Evolutionary conservation across 352 stramenopile species (phyloP).

Genomic region (Globisporangium yorkense): DNA sequence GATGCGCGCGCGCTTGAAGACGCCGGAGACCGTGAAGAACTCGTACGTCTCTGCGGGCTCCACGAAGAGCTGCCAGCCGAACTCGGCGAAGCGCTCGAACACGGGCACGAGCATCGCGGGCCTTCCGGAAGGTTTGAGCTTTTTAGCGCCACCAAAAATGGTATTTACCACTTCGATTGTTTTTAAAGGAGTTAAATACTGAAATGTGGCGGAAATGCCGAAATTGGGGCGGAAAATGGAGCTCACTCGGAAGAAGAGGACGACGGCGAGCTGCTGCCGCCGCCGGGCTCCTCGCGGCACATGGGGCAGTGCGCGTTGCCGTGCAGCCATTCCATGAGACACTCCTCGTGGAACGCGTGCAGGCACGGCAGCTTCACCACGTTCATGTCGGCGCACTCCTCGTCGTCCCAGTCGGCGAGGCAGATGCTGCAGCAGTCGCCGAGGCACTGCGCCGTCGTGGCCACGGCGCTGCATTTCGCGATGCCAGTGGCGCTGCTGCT

Average conservation of each 20-base stretch:
- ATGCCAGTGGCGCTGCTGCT: not conserved
- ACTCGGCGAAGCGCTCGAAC: conserved; percentile 56
- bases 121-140: not conserved
- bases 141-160: not conserved
- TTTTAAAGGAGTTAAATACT: conserved; percentile 1
- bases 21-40: conserved; percentile 74
- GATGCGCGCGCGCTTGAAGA: conserved; percentile 63
- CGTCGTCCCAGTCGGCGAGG: conserved; percentile 74
- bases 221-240: too few relatives aligned
- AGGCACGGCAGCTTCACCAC: conserved; percentile 80
- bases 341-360: conserved; percentile 85
- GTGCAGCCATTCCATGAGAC: conserved; percentile 82
- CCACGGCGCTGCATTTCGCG: not conserved
- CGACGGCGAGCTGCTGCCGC: conserved; percentile 1
- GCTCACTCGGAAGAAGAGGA: not conserved
- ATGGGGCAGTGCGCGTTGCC: conserved; percentile 80
- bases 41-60: conserved; percentile 81
- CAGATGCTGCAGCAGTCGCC: conserved; percentile 85
- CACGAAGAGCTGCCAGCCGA: conserved; percentile 62
- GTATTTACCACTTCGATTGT: not conserved
- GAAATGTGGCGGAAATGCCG: not conserved
- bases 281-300: conserved; percentile 71
- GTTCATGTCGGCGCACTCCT: conserved; percentile 75
- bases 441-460: conserved; percentile 23
- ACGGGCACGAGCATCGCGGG: conserved; percentile 22